Evolutionary conservation across 352 stramenopile genomes (phyloP), one percentile per base, ranked within the genome.

Genomic region (Thalassiosira gravida): DNA sequence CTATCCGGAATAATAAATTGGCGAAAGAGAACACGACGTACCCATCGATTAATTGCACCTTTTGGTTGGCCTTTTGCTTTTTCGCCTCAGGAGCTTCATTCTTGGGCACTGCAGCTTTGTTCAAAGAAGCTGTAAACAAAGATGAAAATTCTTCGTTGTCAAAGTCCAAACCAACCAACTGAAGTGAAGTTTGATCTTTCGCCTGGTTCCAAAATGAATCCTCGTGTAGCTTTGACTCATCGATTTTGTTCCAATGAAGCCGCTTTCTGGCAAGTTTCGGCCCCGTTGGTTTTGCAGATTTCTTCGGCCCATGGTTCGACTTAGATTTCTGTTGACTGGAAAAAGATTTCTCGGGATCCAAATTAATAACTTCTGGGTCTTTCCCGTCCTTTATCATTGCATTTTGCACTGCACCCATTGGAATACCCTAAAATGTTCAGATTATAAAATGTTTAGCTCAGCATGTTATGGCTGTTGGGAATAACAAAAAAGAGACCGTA

Each of bases 331-430:
- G 67, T 67, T 92, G 87, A 55, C 77, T 87, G 47, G 70, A 65
- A 9, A 88, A 30, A 65, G 71, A 88, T 66, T 88, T 90, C 18
- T 90, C 77, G 27, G 80, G 86, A 65, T 93, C 91, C 25, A 91
- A 55, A 70, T 94, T 84, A 67, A 94, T 84, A n/a, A 93, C 83
- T 16, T 46, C 44, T 25, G 88, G 76, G 67, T 94, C 88, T n/a
- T 92, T 65, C n/a, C 83, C 87, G 65, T 95, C 95, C 27, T 94
- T 89, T 20, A 72, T 85, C 87, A 98, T 93, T 63, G 97, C 97
- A 85, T 97, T 91, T 82, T 98, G 96, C 8, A 98, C 95, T 64
- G 97, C 95, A 69, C 95, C 95, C 0, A 91, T 50, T 0, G 88
- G 90, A 11, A 94, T 61, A 5, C 87, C 81, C n/a, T n/a, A n/a